A percentile compares a stretch with the other conserved stretches of the same genome.
Conservation (phyloP, 352 stramenopile genomes). For the Globisporangium splendens region DNA sequence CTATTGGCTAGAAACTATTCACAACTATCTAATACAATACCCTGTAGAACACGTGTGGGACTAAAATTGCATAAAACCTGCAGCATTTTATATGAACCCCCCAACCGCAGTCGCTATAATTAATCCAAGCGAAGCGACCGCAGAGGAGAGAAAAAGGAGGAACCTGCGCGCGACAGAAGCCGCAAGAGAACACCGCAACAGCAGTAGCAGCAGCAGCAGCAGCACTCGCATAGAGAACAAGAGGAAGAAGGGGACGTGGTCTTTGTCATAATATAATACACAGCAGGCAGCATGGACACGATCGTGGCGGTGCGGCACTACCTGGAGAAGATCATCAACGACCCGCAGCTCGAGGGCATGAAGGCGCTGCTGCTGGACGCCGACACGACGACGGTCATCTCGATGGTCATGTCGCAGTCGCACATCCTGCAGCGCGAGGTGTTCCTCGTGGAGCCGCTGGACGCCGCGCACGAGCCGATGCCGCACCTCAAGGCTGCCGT, state of each 20-base stretch:
- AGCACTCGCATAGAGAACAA: background rate
- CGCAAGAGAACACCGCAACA: no score
- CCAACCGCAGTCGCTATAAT: no score
- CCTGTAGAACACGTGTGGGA: background rate
- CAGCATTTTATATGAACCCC: background rate
- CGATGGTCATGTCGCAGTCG: slow-evolving; percentile 94
- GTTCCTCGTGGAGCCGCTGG: slow-evolving; percentile 93
- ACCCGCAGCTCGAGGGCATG: slow-evolving; percentile 91
- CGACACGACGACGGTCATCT: slow-evolving; percentile 94
- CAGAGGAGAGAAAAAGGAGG: no score
- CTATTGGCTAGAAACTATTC: background rate
- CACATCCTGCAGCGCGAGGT: slow-evolving; percentile 95
- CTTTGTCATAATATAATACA: background rate
- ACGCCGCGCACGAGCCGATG: slow-evolving; percentile 83
- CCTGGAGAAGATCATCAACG: slow-evolving; percentile 79
- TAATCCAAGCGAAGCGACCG: no score
- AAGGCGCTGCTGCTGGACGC: slow-evolving; percentile 96
- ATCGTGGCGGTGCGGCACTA: slow-evolving; percentile 71
- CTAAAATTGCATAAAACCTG: background rate
- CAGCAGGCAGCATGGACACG: slow-evolving; percentile 48
- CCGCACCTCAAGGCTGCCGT: slow-evolving; percentile 94
- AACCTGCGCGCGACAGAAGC: no score
- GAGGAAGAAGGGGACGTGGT: background rate
- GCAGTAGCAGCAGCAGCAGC: background rate
- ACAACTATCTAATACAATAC: background rate